Base-by-base conservation (phyloP, 192 early-diverging fungal genomes). In the Lobosporangium transversale region DNA sequence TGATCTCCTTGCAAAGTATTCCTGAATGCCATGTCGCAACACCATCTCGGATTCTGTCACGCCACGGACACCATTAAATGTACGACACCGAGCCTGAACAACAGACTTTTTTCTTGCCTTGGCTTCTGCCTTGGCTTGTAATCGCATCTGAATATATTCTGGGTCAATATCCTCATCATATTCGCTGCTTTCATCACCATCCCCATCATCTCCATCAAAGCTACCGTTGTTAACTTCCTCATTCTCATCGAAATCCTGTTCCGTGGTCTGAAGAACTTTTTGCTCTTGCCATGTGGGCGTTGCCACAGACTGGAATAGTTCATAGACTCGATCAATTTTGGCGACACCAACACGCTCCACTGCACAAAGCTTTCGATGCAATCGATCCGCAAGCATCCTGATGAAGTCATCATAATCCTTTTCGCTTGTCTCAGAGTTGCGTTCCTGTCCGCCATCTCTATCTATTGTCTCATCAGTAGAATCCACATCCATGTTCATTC, bases 271-370 rank as follows among this genome's bases (percentile, higher is more conserved):
- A 42, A 67, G 62, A 20, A 66, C 73, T 43, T 60, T 59, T 36
- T 76, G 73, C 35, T 76, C 44, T 32, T 67, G 73, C 73, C 73
- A 76, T 4, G 73, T 67, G 0, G 64, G 45, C 6, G 71, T 76
- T 5, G 71, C 71, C 0, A 62, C 64, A 32, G 50, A 42, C 3
- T 67, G 73, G 53, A 76, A 76, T 0, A 76, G 31, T n/a, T 51
- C 59, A n/a, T 76, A 67, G 3, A 76, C 73, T 17, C 57, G 58
- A 67, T 76, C 73, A 5, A 76, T 65, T 58, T 76, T 76, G 26
- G 73, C 73, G 4, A 76, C 73, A 4, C 73, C 73, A 4, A 76
- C 73, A 21, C 64, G 63, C 26, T 76, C 73, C 18, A 76, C 73
- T 21, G 73, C 73, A 21, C 73, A 76, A 44, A 76, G n/a, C 30